These are phyloP conservation scores for Ormosia emarginata DNA, from an alignment of 306 rosid species.

Conservation along the genomic window DNA sequence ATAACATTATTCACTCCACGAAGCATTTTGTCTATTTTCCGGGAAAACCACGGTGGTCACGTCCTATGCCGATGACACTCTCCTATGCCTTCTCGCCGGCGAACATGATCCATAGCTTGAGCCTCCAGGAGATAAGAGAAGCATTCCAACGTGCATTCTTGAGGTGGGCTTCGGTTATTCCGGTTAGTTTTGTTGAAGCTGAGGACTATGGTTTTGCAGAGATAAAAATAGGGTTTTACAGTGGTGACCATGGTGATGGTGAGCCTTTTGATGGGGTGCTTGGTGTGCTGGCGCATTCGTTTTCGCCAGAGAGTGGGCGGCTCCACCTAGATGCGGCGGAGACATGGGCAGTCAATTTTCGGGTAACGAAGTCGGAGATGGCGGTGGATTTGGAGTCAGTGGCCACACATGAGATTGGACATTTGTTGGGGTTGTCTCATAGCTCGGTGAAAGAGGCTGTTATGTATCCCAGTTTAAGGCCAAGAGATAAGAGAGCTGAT, in stretches of 20 bases:
- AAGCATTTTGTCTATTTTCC: constrained; percentile 52
- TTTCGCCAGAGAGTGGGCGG: constrained; percentile 72
- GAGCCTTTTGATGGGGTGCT: constrained; percentile 84
- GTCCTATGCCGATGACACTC: constrained; percentile 56
- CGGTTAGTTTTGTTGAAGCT: constrained; percentile 53
- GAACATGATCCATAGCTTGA: constrained; percentile 36
- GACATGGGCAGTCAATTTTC: constrained; percentile 71
- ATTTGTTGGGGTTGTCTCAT: constrained; percentile 76
- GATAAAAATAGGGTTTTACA: constrained; percentile 65
- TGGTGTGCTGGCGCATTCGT: constrained; percentile 79
- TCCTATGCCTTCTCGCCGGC: constrained; percentile 60
- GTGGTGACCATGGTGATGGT: constrained; percentile 79
- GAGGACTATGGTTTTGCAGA: constrained; percentile 50
- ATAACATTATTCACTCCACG: constrained; percentile 21
- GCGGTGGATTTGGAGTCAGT: constrained; percentile 87
- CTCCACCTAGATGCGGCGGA: constrained; percentile 86
- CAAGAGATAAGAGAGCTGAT: constrained; percentile 61
- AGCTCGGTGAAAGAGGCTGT: constrained; percentile 62
- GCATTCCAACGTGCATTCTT: constrained; percentile 48
- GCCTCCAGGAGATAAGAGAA: constrained; percentile 28
- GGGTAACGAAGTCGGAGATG: constrained; percentile 41
- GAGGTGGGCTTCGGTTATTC: constrained; percentile 70
- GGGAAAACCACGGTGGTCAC: constrained; percentile 73
- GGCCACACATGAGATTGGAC: constrained; percentile 86
- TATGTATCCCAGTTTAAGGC: constrained; percentile 80